A percentile compares a stretch with the other conserved stretches of the same genome.
These are phyloP conservation scores for Lasiodiplodia sp. DNA, from an alignment of 2,329 filamentous ascomycete genomes.

Conservation along the genomic window DNA sequence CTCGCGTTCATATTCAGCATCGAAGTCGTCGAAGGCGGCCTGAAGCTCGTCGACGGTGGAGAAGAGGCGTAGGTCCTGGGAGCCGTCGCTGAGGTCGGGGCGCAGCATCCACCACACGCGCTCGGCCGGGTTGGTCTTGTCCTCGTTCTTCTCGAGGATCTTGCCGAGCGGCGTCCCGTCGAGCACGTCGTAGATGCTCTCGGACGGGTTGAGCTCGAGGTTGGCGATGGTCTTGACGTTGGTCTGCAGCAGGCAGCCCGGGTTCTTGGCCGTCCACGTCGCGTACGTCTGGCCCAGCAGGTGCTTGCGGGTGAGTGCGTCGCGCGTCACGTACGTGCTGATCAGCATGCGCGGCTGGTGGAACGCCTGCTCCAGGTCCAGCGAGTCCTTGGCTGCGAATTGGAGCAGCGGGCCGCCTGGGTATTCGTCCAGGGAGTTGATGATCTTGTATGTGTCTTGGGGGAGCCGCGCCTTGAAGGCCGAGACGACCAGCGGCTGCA, in stretches of 20 bases:
- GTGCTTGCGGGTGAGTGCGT: slow-evolving; percentile 95
- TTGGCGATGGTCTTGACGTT: slow-evolving; percentile 81
- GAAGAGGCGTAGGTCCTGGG: slow-evolving; percentile 91
- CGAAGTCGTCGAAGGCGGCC: slow-evolving; percentile 92
- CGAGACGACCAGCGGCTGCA: slow-evolving; percentile 81
- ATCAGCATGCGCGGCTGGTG: slow-evolving; percentile 70
- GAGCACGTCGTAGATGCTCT: slow-evolving; percentile 93
- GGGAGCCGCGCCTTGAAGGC: slow-evolving; percentile 72
- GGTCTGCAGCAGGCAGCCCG: slow-evolving; percentile 69
- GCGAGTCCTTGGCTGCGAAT: slow-evolving; percentile 83
- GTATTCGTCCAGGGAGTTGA: slow-evolving; percentile 57
- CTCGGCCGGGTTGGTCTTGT: slow-evolving; percentile 39
- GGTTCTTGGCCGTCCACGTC: slow-evolving; percentile 86
- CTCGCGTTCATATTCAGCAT: slow-evolving; percentile 67
- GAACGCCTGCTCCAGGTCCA: slow-evolving; percentile 82
- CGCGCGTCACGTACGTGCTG: slow-evolving; percentile 94
- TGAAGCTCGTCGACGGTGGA: slow-evolving; percentile 84
- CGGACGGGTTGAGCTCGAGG: slow-evolving; percentile 94
- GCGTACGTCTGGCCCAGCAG: slow-evolving; percentile 84
- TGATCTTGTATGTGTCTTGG: slow-evolving; percentile 60
- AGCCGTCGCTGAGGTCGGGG: slow-evolving; percentile 95
- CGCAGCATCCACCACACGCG: slow-evolving; percentile 97
- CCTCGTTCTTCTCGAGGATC: slow-evolving; percentile 75
- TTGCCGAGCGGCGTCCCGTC: slow-evolving; percentile 85
- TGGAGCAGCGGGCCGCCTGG: slow-evolving; percentile 68